Conservation (phyloP, 1,139 yeast species). For the Ashbya aceris region DNA sequence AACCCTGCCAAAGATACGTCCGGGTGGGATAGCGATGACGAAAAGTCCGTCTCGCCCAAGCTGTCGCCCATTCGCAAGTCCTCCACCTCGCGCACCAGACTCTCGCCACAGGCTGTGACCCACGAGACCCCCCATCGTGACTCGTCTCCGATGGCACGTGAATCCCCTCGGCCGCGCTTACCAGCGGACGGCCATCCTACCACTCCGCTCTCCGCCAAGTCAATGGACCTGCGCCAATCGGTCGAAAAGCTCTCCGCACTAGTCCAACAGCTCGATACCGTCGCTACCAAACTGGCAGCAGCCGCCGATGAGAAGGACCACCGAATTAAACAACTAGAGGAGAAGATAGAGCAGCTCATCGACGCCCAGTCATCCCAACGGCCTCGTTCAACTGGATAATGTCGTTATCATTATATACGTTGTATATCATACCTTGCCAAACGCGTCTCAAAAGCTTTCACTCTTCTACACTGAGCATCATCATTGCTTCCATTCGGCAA, state of each 20-base stretch:
- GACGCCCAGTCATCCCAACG: too few species aligned
- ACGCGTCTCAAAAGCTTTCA: too few species aligned
- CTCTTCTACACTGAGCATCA: too few species aligned
- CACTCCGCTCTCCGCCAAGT: conserved; percentile 26
- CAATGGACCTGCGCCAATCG: conserved; percentile 56
- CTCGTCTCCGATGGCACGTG: background rate
- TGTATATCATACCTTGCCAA: too few species aligned
- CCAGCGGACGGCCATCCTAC: conserved; percentile 13
- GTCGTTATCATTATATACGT: too few species aligned
- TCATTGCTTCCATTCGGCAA: too few species aligned
- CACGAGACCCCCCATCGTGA: conserved; percentile 16
- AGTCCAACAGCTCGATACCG: conserved; percentile 47
- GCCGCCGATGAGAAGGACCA: conserved; percentile 57
- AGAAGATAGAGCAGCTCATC: conserved; percentile 34
- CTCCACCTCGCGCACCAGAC: conserved; percentile 3
- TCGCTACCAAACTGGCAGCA: conserved; percentile 42
- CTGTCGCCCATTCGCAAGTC: conserved; percentile 1
- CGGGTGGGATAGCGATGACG: conserved; percentile 34
- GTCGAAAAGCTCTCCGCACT: conserved; percentile 54
- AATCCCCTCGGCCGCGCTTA: background rate
- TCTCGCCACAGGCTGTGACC: conserved; percentile 8
- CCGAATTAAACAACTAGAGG: conserved; percentile 39
- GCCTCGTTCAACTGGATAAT: too few species aligned
- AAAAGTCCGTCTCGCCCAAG: conserved; percentile 10
- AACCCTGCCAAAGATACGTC: conserved; percentile 29